Base-by-base conservation (phyloP, 2,329 filamentous ascomycete genomes). In the Trichoderma simmonsii region DNA sequence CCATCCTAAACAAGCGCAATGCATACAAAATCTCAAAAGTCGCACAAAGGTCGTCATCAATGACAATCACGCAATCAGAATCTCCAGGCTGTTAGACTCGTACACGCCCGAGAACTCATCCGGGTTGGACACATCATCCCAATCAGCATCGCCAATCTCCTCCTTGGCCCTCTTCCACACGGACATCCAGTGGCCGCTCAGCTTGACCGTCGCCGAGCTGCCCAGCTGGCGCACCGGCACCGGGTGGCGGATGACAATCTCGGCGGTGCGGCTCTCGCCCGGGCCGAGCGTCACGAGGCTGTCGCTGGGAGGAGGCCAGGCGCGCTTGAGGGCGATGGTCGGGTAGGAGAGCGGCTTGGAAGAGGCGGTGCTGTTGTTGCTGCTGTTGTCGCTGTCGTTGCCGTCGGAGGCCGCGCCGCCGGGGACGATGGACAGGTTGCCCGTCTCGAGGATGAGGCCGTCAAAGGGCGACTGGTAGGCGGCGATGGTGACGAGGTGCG, bases 391-490 rank as follows among this genome's bases (percentile, higher is more conserved):
- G 51, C 24, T 26, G 64, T 56, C 64, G 51, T 11, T 26, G 64
- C 24, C 24, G 63, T 43, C 11, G 28, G 43, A n/a, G 15, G 26
- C 36, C 36, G 36, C 36, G 36, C 36, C 28, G 43, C 64, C 24
- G 14, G 79, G 80, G 24, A 77, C 78, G 65, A 84, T 77, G 63
- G 76, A 75, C 18, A 83, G 67, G 32, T 81, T 75, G 18, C 82
- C 82, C 11, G 83, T 77, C 70, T 79, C 76, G 59, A 83, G 70
- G 12, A 79, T 80, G 51, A 81, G 67, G 4, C 76, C 75, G 71
- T 84, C 82, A 54, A 84, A 76, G 43, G 82, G 82, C 6, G 82
- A 81, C 64, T 81, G 74, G 81, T 82, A 84, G 18, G 75, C 73
- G 61, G 83, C 77, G 12, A 84, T 74, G 18, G 81, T 83, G 57